These are phyloP conservation scores for Karstenula rhodostoma DNA, from an alignment of 2,329 filamentous ascomycete genomes.

Conservation along the genomic window DNA sequence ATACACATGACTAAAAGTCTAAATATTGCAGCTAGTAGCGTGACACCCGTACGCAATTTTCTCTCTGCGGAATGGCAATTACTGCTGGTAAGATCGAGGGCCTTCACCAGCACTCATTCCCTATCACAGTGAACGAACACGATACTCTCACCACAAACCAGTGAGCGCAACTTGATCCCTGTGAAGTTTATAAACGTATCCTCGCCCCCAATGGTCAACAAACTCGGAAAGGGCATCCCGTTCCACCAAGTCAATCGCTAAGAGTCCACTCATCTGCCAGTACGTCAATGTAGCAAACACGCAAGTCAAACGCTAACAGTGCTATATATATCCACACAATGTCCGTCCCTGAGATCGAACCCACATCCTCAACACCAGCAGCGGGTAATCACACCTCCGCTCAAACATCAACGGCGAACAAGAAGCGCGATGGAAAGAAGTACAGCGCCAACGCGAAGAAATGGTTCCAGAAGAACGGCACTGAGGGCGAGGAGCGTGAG, in stretches of 20 bases:
- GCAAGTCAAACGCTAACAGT: background rate
- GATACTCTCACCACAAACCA: background rate
- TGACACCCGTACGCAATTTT: background rate
- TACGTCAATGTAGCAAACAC: slow-evolving; percentile 3
- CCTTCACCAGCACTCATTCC: background rate
- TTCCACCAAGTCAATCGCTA: background rate
- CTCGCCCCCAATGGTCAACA: background rate
- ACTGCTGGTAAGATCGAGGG: background rate
- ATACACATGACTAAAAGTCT: too few species aligned
- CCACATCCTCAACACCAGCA: background rate
- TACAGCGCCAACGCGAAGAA: background rate
- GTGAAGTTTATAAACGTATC: background rate
- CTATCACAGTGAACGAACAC: background rate
- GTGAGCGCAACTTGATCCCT: background rate
- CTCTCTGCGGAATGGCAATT: background rate
- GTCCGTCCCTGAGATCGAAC: background rate
- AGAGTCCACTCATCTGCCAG: background rate
- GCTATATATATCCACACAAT: background rate
- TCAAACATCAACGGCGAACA: background rate
- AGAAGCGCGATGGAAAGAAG: background rate
- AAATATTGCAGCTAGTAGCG: background rate
- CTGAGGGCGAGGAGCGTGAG: background rate
- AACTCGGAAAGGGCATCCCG: background rate
- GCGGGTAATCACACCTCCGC: background rate
- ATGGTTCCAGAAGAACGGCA: background rate